phyloP scores from a whole-genome alignment of 208 protist genomes.

The Leishmania turanica region DNA sequence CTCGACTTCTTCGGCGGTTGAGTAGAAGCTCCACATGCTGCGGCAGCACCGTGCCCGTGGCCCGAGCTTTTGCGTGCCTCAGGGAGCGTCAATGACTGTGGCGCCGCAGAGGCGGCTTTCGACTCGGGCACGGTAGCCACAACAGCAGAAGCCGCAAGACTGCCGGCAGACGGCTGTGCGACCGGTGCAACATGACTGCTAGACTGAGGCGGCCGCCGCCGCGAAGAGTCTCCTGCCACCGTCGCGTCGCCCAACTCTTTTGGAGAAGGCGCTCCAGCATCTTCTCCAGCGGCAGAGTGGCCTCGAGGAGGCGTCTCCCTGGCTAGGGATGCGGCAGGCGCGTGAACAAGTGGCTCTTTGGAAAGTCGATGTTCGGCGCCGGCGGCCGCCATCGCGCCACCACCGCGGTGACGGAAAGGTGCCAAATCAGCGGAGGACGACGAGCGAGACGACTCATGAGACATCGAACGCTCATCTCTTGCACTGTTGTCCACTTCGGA shows the following conservation, averaged over 20 bases:
- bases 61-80: not conserved
- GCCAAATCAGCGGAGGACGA: not conserved
- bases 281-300: not conserved
- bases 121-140: not conserved
- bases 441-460: not conserved
- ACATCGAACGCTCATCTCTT: not conserved
- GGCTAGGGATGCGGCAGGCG: not conserved
- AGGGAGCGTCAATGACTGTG: not conserved
- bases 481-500: conserved; percentile 6
- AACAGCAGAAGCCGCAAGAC: not conserved
- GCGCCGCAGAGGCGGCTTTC: not conserved
- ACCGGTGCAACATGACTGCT: not conserved
- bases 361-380: not conserved
- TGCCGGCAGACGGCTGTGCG: not conserved
- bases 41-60: not conserved
- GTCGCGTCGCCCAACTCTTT: not conserved
- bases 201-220: not conserved
- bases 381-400: not conserved
- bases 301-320: not conserved
- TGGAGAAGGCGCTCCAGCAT: not conserved
- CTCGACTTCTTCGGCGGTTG: not conserved
- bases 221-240: not conserved
- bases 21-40: not conserved
- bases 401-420: not conserved
- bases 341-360: not conserved